Percentiles rank a stretch among this genome's conserved stretches.
phyloP scores from a whole-genome alignment of 2,329 filamentous ascomycete species.

The Colletotrichum sp. region DNA sequence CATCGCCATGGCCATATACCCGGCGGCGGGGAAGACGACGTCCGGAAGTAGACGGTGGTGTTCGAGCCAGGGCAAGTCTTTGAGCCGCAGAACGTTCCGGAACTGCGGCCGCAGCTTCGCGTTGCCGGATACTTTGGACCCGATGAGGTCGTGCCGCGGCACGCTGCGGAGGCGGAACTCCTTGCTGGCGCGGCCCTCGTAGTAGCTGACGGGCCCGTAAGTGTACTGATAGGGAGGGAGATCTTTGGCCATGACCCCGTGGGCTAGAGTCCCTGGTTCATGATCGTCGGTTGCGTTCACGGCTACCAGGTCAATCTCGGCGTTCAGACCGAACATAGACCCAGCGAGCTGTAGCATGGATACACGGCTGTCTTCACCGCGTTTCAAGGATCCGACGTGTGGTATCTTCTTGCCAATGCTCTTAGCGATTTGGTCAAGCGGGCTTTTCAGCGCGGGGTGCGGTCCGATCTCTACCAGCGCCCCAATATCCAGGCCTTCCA shows the following conservation, averaged over 20 bases:
- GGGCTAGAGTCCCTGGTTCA: accelerated
- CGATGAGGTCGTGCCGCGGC: neutral
- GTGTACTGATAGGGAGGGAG: neutral
- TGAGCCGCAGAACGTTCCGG: neutral
- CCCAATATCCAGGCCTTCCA: neutral
- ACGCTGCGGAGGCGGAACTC: neutral
- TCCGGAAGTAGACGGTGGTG: neutral
- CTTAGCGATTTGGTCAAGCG: neutral
- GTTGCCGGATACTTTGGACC: neutral
- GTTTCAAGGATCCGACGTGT: neutral
- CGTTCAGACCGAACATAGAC: neutral
- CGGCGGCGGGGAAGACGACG: neutral
- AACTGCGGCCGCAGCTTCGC: neutral
- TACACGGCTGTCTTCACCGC: neutral
- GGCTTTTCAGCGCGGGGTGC: neutral
- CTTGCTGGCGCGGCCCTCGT: neutral
- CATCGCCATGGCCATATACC: neutral
- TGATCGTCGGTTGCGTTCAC: neutral
- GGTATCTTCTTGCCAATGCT: neutral
- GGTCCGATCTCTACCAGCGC: neutral
- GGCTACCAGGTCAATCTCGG: neutral
- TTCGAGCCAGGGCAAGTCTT: neutral
- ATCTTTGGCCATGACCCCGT: neutral
- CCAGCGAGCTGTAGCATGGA: neutral
- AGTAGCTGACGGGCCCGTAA: neutral